phyloP scores from a whole-genome alignment of 306 rosid species.

The Corylus heterophylla region DNA sequence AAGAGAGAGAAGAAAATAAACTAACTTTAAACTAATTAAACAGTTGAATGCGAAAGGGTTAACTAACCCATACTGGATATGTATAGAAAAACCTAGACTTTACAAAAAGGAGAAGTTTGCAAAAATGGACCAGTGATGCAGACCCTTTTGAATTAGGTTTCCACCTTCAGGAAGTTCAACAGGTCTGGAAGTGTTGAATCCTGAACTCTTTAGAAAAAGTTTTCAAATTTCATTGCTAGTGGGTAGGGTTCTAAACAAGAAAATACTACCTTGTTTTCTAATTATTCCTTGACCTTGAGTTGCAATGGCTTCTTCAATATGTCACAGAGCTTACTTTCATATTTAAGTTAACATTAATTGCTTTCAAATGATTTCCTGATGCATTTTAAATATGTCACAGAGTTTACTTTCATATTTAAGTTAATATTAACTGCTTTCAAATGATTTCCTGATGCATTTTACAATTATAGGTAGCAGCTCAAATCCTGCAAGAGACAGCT shows the following conservation, averaged over 20 bases:
- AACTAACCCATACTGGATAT: not conserved
- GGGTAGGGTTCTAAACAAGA: not conserved
- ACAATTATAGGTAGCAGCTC: conserved; percentile 81
- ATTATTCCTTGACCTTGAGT: conserved; percentile 3
- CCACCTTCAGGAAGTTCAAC: not conserved
- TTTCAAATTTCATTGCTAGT: not conserved
- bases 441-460: conserved; percentile 19
- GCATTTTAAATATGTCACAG: too few relatives aligned
- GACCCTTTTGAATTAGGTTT: not conserved
- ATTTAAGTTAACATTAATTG: too few relatives aligned
- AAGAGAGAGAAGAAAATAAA: not conserved
- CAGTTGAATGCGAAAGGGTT: not conserved
- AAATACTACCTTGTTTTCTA: not conserved
- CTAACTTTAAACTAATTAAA: not conserved
- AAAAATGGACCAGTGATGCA: not conserved
- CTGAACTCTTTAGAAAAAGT: not conserved
- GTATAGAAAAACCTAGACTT: not conserved
- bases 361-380: too few relatives aligned
- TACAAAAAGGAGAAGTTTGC: not conserved
- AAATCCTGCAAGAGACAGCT: conserved; percentile 93
- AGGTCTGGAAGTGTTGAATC: conserved; percentile 7
- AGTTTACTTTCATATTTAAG: not conserved
- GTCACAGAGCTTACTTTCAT: too few relatives aligned
- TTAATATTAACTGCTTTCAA: not conserved
- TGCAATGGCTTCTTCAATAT: not conserved